Evolutionary conservation across 768 basidiomycete species (phyloP), one percentile per base, ranked within the genome.

Genomic region (Leccinum pellstonianum): DNA sequence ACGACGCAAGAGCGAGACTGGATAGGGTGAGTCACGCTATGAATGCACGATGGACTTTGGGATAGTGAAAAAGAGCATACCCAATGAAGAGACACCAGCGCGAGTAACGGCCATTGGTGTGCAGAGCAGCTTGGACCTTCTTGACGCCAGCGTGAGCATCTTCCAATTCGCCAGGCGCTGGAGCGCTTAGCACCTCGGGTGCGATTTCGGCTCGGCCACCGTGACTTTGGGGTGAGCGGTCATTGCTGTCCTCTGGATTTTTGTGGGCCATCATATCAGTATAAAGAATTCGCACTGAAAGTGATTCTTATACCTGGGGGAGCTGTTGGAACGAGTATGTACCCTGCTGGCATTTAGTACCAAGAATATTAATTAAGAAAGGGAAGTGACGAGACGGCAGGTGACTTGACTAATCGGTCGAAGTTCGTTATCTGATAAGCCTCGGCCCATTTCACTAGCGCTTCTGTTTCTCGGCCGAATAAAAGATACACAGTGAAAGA

Each of bases 1-100:
- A 92, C 1, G 88, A 83, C 0, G 87, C 86, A 0, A 89, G 80
- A 14, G 79, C 88, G 58, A 91, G 71, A 55, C 86, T 76, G 55
- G 52, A 47, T 43, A 48, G 52, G 43, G 49, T 3, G 47, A 31
- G 29, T 50, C 11, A 54, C 11, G 25, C 15, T 43, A 10, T 19
- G 41, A 5, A 46, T 19, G 43, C 43, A 43, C 4, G n/a, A 25
- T n/a, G 19, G 19, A 33, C 50, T 47, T 49, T 52, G 52, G 5
- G 27, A 12, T 3, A n/a, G 31, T n/a, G 43, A 56, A 9, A 31
- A 31, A 46, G 41, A 31, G 50, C 64, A 54, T 56, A 86, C 87
- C 85, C 79, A 46, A 83, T 70, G 69, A 87, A 88, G 23, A 88
- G 74, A 43, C 76, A 73, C 84, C 85, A 86, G 59, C 80, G 82